These are phyloP conservation scores for Neohortaea acidophila DNA, from an alignment of 495 filamentous ascomycete genomes.

Conservation along the genomic window DNA sequence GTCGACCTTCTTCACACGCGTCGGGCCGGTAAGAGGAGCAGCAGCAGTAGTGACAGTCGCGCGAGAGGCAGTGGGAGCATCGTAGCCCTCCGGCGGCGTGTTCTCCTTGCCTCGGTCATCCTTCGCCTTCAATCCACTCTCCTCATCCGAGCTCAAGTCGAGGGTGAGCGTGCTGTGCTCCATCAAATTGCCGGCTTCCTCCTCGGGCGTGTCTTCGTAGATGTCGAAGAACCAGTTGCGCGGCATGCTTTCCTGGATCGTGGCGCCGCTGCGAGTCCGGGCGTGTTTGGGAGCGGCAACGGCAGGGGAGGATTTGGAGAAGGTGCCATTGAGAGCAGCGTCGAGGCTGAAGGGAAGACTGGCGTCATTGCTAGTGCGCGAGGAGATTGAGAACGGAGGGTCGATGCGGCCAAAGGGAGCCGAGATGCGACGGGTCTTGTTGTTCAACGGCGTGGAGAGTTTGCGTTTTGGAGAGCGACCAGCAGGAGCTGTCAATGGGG, in stretches of 20 bases:
- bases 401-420: conserved; percentile 43
- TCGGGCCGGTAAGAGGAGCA: conserved; percentile 1
- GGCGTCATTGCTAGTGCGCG: conserved; percentile 26
- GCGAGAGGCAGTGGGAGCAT: conserved; percentile 6
- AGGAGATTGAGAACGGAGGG: conserved; percentile 32
- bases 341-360: conserved; percentile 59
- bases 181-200: conserved; percentile 79
- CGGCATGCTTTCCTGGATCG: conserved; percentile 29
- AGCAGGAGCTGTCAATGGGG: conserved; percentile 33
- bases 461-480: conserved; percentile 48
- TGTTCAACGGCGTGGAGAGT: conserved; percentile 44
- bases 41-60: neutral
- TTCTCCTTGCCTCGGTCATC: conserved; percentile 77
- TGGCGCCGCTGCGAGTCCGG: no score
- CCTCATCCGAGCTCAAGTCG: conserved; percentile 55
- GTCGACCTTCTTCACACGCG: conserved; percentile 6
- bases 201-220: conserved; percentile 78
- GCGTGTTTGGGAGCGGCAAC: conserved; percentile 16
- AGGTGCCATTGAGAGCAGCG: conserved; percentile 56
- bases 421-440: conserved; percentile 39
- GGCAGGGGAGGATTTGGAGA: conserved; percentile 33
- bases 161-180: conserved; percentile 75
- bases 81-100: conserved; percentile 48
- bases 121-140: conserved; percentile 34
- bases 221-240: conserved; percentile 85